Evolutionary conservation across 345 rosid genomes (phyloP).

Genomic region (Linum trigynum): DNA sequence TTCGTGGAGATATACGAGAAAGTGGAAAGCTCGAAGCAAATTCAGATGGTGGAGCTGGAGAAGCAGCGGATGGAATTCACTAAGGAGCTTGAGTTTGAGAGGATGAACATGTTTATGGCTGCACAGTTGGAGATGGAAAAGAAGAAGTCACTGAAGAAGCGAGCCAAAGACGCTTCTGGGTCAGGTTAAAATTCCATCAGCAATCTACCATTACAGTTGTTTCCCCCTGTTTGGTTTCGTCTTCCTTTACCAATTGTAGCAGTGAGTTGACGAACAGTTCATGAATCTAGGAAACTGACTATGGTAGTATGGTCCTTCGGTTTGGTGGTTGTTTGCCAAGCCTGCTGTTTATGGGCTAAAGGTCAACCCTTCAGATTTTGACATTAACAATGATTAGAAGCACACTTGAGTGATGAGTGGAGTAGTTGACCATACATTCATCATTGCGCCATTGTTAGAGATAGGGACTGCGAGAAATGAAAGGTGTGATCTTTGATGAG

Average conservation of each 20-base stretch:
- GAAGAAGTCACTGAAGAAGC: background rate
- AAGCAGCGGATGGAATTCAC: constrained; percentile 26
- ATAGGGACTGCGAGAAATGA: too few relatives aligned
- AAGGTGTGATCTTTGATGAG: background rate
- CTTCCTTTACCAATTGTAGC: too few relatives aligned
- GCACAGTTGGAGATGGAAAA: background rate
- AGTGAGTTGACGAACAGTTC: too few relatives aligned
- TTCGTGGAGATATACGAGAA: constrained; percentile 22
- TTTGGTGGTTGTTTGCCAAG: background rate
- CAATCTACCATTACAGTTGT: too few relatives aligned
- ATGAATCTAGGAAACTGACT: background rate
- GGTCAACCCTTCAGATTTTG: background rate
- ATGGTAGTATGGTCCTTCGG: background rate
- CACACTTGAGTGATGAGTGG: too few relatives aligned
- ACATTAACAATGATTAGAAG: background rate
- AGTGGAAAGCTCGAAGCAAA: constrained; percentile 18
- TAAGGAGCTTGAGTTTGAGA: constrained; percentile 23
- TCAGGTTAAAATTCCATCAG: background rate
- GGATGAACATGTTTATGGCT: constrained; percentile 14
- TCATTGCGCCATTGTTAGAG: too few relatives aligned
- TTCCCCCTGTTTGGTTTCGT: too few relatives aligned
- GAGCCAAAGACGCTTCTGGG: background rate
- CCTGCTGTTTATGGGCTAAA: background rate
- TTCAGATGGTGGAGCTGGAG: constrained; percentile 22
- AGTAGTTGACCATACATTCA: too few relatives aligned